phyloP scores from a whole-genome alignment of 306 rosid genomes.

The Citrullus amarus region DNA sequence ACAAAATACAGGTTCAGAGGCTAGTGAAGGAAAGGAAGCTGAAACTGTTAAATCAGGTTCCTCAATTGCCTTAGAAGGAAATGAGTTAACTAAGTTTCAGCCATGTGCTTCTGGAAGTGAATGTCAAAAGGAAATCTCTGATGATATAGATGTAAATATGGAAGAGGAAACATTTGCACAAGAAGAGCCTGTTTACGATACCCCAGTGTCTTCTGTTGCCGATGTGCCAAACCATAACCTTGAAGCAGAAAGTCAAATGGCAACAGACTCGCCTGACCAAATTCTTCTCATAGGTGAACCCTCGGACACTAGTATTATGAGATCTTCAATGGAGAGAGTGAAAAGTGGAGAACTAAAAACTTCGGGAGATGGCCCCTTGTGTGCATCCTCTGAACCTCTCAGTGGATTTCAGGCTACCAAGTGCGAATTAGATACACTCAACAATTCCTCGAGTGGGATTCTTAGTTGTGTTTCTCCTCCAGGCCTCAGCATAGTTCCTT shows the following conservation, averaged over 20 bases:
- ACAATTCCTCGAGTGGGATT: constrained; percentile 27
- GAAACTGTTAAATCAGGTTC: constrained; percentile 11
- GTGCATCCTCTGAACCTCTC: constrained; percentile 27
- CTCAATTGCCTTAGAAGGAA: constrained; percentile 16
- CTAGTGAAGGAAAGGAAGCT: constrained; percentile 5
- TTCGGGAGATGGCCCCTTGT: constrained; percentile 10
- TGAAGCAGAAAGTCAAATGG: constrained; percentile 20
- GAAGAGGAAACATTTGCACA: constrained; percentile 34
- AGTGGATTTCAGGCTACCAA: constrained; percentile 24
- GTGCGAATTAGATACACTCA: constrained; percentile 23
- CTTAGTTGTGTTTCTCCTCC: constrained; percentile 43
- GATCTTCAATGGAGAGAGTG: constrained; percentile 25
- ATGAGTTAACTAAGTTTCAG: constrained; percentile 10
- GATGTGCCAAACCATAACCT: constrained; percentile 10
- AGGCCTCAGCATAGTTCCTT: constrained; percentile 35
- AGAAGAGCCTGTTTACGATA: constrained; percentile 13
- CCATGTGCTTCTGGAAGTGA: constrained; percentile 6
- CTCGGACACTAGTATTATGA: constrained; percentile 14
- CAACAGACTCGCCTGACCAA: constrained; percentile 20
- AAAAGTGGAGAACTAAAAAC: constrained; percentile 27
- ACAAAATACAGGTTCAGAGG: constrained; percentile 20
- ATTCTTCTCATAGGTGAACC: constrained; percentile 18
- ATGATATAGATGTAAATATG: constrained; percentile 38
- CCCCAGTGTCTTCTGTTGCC: constrained; percentile 11
- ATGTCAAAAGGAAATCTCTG: constrained; percentile 16